These are phyloP conservation scores for Thermothelomyces thermophilus DNA, from an alignment of 2,329 filamentous ascomycete genomes.

Conservation along the genomic window DNA sequence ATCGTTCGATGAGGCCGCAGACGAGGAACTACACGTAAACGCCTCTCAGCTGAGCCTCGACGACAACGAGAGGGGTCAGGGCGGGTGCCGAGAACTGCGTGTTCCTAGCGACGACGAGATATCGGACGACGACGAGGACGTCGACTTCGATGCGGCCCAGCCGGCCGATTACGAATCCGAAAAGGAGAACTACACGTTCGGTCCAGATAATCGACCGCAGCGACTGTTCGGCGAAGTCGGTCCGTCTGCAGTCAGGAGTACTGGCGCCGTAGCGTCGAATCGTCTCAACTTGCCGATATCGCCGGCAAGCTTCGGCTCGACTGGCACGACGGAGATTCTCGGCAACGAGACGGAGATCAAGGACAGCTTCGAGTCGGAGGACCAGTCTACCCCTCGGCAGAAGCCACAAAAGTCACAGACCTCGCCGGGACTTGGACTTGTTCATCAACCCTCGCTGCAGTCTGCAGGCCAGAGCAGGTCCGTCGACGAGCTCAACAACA, in stretches of 20 bases:
- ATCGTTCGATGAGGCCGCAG: slow-evolving; percentile 55
- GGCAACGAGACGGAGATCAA: slow-evolving; percentile 36
- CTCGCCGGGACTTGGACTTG: slow-evolving; percentile 12
- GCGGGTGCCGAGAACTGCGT: slow-evolving; percentile 16
- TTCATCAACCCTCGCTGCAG: slow-evolving; percentile 25
- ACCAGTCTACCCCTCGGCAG: slow-evolving; percentile 30
- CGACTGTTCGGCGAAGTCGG: slow-evolving; percentile 52
- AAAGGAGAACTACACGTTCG: slow-evolving; percentile 70
- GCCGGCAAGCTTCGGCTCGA: slow-evolving; percentile 25
- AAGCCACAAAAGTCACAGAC: slow-evolving; percentile 19
- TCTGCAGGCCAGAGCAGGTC: slow-evolving; percentile 34
- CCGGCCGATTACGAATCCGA: slow-evolving; percentile 60
- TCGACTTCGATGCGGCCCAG: slow-evolving; percentile 33
- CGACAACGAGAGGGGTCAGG: slow-evolving; percentile 33
- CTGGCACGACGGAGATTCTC: slow-evolving; percentile 31
- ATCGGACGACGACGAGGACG: slow-evolving; percentile 28
- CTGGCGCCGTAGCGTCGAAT: slow-evolving; percentile 43
- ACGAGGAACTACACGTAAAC: slow-evolving; percentile 51
- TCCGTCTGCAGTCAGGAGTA: slow-evolving; percentile 47
- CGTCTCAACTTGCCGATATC: slow-evolving; percentile 43
- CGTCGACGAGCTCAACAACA: slow-evolving; percentile 43
- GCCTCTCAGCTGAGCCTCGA: slow-evolving; percentile 60
- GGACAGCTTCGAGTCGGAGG: slow-evolving; percentile 43
- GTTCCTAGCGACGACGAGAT: slow-evolving; percentile 27
- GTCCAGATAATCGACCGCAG: slow-evolving; percentile 37